phyloP scores from a whole-genome alignment of 345 rosid species.

The Linum tenue region DNA sequence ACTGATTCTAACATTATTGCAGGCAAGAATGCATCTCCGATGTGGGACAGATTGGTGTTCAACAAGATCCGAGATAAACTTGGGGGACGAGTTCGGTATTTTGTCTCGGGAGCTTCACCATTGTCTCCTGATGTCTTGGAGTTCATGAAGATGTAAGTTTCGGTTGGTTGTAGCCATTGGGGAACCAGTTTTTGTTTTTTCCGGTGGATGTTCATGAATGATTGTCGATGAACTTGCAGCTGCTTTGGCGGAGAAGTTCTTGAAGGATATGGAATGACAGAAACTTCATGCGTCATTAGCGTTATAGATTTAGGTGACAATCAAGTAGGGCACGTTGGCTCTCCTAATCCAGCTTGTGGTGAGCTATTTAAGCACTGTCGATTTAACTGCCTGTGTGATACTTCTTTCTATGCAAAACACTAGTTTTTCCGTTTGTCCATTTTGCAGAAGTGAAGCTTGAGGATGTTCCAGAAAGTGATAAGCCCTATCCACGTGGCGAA shows the following conservation, averaged over 20 bases:
- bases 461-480: slow-evolving; percentile 84
- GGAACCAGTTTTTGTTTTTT: not conserved
- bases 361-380: slow-evolving; percentile 20
- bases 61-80: slow-evolving; percentile 83
- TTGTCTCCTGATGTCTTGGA: slow-evolving; percentile 94
- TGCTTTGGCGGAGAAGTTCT: slow-evolving; percentile 65
- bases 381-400: not conserved
- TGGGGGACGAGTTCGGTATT: slow-evolving; percentile 82
- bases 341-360: slow-evolving; percentile 96
- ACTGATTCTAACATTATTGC: slow-evolving; percentile 6
- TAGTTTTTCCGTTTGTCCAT: slow-evolving; percentile 7
- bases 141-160: slow-evolving; percentile 74
- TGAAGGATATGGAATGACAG: slow-evolving; percentile 83
- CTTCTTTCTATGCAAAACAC: slow-evolving; percentile 9
- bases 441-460: slow-evolving; percentile 84
- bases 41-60: slow-evolving; percentile 97
- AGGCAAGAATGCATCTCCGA: slow-evolving; percentile 91
- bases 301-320: slow-evolving; percentile 52
- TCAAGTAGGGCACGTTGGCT: slow-evolving; percentile 82
- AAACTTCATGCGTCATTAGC: slow-evolving; percentile 53
- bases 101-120: slow-evolving; percentile 91
- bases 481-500: slow-evolving; percentile 90
- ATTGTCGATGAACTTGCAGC: slow-evolving; percentile 29
- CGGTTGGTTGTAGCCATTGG: slow-evolving; percentile 10
- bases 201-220: not conserved